phyloP scores from a whole-genome alignment of 768 basidiomycete species.

The Kwoniella sp. region DNA sequence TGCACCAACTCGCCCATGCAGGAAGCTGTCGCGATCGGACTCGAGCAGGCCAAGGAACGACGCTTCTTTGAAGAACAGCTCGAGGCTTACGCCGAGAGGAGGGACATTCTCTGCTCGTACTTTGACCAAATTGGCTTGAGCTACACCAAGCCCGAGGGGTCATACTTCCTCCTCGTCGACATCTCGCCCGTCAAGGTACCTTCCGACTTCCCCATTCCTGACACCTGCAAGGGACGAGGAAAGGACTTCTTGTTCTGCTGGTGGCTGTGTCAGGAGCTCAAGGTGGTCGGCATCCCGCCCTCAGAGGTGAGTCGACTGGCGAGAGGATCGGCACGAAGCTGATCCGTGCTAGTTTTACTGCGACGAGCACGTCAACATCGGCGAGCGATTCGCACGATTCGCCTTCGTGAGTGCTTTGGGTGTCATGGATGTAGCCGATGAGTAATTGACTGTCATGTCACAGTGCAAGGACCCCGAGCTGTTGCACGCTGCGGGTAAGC shows the following conservation, averaged over 20 bases:
- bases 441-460: background rate
- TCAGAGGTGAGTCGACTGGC: conserved; percentile 67
- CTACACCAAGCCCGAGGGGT: conserved; percentile 83
- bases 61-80: conserved; percentile 74
- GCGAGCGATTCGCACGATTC: conserved; percentile 81
- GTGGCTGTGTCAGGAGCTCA: conserved; percentile 87
- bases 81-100: conserved; percentile 73
- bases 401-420: conserved; percentile 53
- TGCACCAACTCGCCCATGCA: conserved; percentile 91
- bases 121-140: conserved; percentile 78
- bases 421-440: background rate
- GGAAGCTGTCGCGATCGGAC: conserved; percentile 84
- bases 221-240: conserved; percentile 69
- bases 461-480: conserved; percentile 92
- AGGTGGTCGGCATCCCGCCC: conserved; percentile 88
- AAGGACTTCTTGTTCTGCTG: conserved; percentile 91
- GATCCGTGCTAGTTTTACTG: conserved; percentile 81
- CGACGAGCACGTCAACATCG: conserved; percentile 74
- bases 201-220: conserved; percentile 76
- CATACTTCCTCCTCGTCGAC: conserved; percentile 73
- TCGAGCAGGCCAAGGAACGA: conserved; percentile 70
- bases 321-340: background rate
- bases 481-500: conserved; percentile 70
- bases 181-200: conserved; percentile 64
- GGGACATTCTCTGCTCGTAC: conserved; percentile 66